Conservation (phyloP, 2,329 filamentous ascomycete species). For the Phoma herbarum region DNA sequence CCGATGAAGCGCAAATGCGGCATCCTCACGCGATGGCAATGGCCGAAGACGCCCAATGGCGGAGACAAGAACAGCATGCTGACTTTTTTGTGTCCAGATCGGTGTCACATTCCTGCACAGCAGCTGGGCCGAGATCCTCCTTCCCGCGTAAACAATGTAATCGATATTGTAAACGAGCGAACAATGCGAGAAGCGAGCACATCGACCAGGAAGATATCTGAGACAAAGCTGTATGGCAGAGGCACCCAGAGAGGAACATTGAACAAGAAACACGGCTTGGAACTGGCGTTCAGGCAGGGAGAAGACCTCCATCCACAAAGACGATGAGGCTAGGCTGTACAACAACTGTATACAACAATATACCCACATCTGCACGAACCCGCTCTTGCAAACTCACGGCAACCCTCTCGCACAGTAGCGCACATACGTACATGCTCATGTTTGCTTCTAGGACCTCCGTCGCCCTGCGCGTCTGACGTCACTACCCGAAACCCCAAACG, state of each 20-base stretch:
- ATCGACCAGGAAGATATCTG: not conserved
- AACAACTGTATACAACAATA: conserved; percentile 26
- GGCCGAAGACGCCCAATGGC: not conserved
- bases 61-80: conserved; percentile 25
- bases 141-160: conserved; percentile 55
- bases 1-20: conserved; percentile 4
- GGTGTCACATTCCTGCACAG: conserved; percentile 62
- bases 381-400: not conserved
- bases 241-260: not conserved
- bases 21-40: not conserved
- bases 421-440: conserved; percentile 2
- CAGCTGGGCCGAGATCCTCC: conserved; percentile 62
- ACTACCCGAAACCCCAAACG: conserved; percentile 1
- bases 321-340: conserved; percentile 21
- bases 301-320: conserved; percentile 5
- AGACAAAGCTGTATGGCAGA: not conserved
- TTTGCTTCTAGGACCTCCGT: not conserved
- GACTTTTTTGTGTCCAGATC: conserved; percentile 47
- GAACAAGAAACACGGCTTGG: conserved; percentile 16
- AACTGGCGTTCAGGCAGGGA: conserved; percentile 31
- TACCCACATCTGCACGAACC: conserved; percentile 12
- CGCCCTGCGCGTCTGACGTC: conserved; percentile 1
- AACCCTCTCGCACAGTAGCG: not conserved
- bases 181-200: not conserved
- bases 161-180: conserved; percentile 1